Conservation (phyloP, 225 moss, liverwort and hornwort species). For the Straminergon stramineum region DNA sequence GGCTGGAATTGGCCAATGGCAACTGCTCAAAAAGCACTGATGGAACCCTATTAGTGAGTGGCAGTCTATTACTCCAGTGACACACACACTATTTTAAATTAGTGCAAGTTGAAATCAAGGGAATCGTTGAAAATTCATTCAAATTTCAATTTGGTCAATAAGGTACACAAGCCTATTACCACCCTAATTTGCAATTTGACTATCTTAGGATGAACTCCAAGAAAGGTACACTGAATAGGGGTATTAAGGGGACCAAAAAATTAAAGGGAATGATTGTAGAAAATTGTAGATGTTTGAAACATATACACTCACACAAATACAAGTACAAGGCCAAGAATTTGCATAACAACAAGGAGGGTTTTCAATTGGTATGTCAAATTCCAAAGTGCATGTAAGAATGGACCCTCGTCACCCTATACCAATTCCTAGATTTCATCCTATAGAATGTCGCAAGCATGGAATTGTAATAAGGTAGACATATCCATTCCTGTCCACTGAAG, state of each 20-base stretch:
- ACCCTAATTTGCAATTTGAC: no score
- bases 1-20: neutral
- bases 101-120: neutral
- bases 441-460: fast-evolving
- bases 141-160: neutral
- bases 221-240: no score
- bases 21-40: neutral
- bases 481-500: neutral
- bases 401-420: fast-evolving
- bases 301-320: no score
- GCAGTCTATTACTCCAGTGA: neutral
- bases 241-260: no score
- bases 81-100: neutral
- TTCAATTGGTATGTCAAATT: fast-evolving
- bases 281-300: no score
- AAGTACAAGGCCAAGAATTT: neutral
- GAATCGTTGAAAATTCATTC: neutral
- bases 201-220: no score
- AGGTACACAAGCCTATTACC: no score
- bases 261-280: no score
- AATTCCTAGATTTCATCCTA: fast-evolving
- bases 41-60: neutral
- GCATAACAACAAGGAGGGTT: neutral
- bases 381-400: fast-evolving
- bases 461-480: neutral